These are phyloP conservation scores for Nannizziopsis barbatae DNA, from an alignment of 2,329 filamentous ascomycete species.

Conservation along the genomic window DNA sequence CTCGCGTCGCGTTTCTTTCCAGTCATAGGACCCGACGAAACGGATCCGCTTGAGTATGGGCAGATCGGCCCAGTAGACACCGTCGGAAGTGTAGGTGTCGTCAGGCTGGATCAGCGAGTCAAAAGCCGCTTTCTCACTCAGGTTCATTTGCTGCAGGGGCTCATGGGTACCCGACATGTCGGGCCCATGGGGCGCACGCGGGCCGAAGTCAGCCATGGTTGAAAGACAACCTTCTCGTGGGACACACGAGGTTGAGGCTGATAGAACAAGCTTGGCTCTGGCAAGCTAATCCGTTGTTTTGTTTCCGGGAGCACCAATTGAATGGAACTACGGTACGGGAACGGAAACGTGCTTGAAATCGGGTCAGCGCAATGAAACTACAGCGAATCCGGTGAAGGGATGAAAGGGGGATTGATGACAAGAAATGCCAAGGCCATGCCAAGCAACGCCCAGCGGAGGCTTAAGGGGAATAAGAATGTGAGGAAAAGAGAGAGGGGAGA, in stretches of 20 bases:
- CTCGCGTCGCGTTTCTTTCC: constrained; percentile 58
- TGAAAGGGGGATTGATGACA: too few relatives aligned
- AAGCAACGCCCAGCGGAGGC: too few relatives aligned
- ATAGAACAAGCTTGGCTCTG: not conserved
- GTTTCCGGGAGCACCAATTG: too few relatives aligned
- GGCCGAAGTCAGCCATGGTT: constrained; percentile 30
- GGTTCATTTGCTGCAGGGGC: constrained; percentile 42
- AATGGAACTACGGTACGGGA: not conserved
- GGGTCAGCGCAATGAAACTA: too few relatives aligned
- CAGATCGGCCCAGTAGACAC: constrained; percentile 88
- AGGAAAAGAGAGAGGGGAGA: too few relatives aligned
- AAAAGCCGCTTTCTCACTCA: constrained; percentile 55
- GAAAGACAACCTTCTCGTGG: not conserved
- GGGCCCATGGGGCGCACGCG: constrained; percentile 38
- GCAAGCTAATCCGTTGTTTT: not conserved
- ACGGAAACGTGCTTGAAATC: not conserved
- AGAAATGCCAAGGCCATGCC: too few relatives aligned
- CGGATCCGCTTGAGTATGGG: constrained; percentile 55
- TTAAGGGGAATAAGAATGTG: too few relatives aligned
- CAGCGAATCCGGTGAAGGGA: too few relatives aligned
- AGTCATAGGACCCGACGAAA: constrained; percentile 68
- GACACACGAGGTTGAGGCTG: too few relatives aligned
- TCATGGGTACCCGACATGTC: constrained; percentile 38
- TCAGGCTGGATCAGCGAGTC: constrained; percentile 72
- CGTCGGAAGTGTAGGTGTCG: constrained; percentile 72